A percentile compares a stretch with the other conserved stretches of the same genome.
Conservation (phyloP, 2,329 filamentous ascomycete genomes). For the Fusarium pseudonygamai region DNA sequence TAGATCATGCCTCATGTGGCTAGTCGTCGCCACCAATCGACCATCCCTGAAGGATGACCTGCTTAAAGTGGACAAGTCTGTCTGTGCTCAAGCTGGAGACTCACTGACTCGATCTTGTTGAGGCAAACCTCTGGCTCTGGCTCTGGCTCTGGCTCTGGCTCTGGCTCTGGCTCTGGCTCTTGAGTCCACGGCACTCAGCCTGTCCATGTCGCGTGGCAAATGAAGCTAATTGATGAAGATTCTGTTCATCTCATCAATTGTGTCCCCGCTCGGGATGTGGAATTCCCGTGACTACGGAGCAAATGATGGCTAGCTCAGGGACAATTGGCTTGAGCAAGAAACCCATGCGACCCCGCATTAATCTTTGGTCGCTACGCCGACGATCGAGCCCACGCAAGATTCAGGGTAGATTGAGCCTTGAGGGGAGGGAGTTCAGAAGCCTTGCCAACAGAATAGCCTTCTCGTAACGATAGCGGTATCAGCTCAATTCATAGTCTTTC, state of each 20-base stretch:
- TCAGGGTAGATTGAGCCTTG: background rate
- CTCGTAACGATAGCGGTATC: background rate
- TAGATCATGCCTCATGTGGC: background rate
- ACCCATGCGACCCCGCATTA: background rate
- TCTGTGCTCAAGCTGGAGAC: background rate
- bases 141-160: no score
- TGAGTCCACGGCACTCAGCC: background rate
- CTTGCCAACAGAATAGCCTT: no score
- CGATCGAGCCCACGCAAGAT: background rate
- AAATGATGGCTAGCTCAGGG: background rate
- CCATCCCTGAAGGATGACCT: background rate
- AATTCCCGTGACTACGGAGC: background rate
- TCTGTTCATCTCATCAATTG: background rate
- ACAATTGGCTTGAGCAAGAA: background rate
- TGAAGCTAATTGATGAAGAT: background rate
- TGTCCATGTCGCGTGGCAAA: background rate
- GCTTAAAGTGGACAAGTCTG: background rate
- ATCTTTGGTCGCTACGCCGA: background rate
- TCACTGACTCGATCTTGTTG: background rate
- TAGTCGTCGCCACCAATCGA: background rate
- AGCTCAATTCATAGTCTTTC: background rate
- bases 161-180: background rate
- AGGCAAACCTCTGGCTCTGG: no score
- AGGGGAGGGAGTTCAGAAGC: background rate
- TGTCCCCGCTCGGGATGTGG: no score